Conservation (phyloP, 129 eudicot species). For the Centella asiatica region DNA sequence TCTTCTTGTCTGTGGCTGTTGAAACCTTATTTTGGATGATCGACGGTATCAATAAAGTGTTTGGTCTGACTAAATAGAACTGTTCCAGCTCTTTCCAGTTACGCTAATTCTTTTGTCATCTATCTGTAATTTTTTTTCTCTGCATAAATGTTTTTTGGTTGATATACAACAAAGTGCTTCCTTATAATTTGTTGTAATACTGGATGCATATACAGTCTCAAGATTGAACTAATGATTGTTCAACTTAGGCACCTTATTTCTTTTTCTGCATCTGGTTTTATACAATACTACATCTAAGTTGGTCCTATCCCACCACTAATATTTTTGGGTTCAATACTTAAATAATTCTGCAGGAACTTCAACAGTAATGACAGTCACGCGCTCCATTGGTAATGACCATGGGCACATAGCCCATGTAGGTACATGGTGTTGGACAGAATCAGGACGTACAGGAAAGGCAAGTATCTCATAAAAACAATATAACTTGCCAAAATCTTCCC, state of each 20-base stretch:
- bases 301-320: constrained; percentile 7
- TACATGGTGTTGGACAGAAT: constrained; percentile 96
- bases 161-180: neutral
- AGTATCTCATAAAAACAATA: constrained; percentile 19
- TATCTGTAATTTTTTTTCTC: neutral
- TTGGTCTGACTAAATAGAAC: too few species aligned
- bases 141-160: neutral
- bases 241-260: neutral
- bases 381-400: constrained; percentile 90
- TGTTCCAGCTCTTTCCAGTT: too few species aligned
- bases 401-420: constrained; percentile 76
- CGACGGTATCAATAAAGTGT: too few species aligned
- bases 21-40: too few species aligned
- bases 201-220: neutral
- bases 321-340: neutral
- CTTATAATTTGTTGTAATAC: neutral
- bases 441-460: constrained; percentile 94
- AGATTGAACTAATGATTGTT: neutral
- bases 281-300: constrained; percentile 9
- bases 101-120: too few species aligned
- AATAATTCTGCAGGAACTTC: constrained; percentile 64
- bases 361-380: constrained; percentile 71
- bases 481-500: neutral
- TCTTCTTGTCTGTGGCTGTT: neutral
- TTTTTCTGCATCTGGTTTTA: neutral